These are phyloP conservation scores for Nakazawaea sp. DNA, from an alignment of 805 yeast species.

Conservation along the genomic window DNA sequence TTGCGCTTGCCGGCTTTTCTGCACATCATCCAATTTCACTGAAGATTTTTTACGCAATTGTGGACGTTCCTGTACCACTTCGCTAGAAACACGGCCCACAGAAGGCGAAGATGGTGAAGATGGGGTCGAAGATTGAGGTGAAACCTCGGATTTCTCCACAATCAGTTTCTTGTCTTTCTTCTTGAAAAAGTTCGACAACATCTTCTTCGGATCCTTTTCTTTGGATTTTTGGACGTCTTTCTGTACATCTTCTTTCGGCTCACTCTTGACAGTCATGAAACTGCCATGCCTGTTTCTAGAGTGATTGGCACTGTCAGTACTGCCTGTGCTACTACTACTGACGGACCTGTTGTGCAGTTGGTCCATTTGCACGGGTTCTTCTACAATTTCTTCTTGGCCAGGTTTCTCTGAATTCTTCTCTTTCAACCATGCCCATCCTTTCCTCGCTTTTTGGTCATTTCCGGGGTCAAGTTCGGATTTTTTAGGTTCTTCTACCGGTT, in stretches of 20 bases:
- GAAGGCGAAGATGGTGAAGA: neutral
- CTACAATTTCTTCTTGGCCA: constrained; percentile 2
- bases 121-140: neutral
- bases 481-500: no score
- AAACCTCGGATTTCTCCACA: neutral
- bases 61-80: no score
- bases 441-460: constrained; percentile 2
- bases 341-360: constrained; percentile 1
- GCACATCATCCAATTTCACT: no score
- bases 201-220: constrained; percentile 11
- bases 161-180: constrained; percentile 16
- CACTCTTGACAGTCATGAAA: neutral
- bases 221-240: constrained; percentile 6
- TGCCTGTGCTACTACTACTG: neutral
- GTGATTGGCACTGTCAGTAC: constrained; percentile 12
- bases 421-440: constrained; percentile 13
- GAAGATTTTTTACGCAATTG: no score
- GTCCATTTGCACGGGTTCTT: no score
- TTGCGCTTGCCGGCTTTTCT: no score
- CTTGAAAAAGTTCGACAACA: constrained; percentile 21
- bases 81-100: no score
- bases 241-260: neutral
- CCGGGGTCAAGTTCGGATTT: no score
- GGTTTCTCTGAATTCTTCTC: constrained; percentile 9
- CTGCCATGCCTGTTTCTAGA: constrained; percentile 22